Conservation (phyloP, 768 basidiomycete species). For the Galerina sulciceps region DNA sequence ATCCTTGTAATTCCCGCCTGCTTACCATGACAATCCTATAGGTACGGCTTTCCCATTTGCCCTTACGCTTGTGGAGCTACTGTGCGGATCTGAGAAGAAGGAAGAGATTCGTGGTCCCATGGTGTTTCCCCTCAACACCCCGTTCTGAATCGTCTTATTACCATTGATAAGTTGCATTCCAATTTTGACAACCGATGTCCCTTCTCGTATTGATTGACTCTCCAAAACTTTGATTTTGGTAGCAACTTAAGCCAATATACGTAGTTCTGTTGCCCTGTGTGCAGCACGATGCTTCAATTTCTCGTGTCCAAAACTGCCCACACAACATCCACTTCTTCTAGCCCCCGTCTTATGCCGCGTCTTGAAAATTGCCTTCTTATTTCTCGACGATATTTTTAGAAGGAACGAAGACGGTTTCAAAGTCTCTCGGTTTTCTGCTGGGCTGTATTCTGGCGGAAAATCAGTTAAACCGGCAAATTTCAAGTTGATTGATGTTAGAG, state of each 20-base stretch:
- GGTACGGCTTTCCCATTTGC: constrained; percentile 83
- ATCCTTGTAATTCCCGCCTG: neutral
- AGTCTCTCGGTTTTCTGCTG: too few relatives aligned
- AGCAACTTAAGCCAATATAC: neutral
- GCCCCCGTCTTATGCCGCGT: too few relatives aligned
- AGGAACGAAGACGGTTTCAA: too few relatives aligned
- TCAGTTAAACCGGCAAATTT: too few relatives aligned
- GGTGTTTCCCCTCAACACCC: constrained; percentile 67
- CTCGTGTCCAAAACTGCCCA: too few relatives aligned
- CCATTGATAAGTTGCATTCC: neutral
- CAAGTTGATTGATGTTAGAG: too few relatives aligned
- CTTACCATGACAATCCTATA: constrained; percentile 20
- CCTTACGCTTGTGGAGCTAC: constrained; percentile 71
- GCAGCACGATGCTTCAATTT: neutral
- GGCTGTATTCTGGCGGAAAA: too few relatives aligned
- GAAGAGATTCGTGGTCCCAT: constrained; percentile 67
- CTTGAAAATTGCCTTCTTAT: too few relatives aligned
- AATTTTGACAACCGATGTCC: neutral
- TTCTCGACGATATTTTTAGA: too few relatives aligned
- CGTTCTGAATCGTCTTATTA: constrained; percentile 28
- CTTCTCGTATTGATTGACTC: neutral
- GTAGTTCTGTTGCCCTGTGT: neutral
- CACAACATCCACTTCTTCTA: neutral
- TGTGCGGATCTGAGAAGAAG: constrained; percentile 67
- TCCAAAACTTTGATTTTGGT: neutral